Percentiles rank a stretch among this genome's conserved stretches.
Evolutionary conservation across 1,139 yeast genomes (phyloP).

Genomic region (Suhomyces taliae): DNA sequence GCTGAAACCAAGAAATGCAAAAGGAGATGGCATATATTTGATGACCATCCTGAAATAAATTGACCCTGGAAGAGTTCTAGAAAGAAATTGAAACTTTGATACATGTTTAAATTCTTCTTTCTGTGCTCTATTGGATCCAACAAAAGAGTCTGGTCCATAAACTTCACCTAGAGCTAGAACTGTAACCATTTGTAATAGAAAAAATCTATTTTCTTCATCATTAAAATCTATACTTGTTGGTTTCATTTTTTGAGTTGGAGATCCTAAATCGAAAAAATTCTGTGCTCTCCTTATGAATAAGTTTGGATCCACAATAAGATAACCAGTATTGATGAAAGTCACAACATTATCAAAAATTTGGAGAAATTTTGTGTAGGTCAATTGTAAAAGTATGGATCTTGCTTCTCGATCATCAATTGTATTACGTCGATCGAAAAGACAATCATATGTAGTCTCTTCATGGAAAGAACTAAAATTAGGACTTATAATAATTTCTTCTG

Average conservation of each 20-base stretch:
- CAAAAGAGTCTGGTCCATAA: constrained; percentile 15
- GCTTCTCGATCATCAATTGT: neutral
- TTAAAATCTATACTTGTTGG: constrained; percentile 2
- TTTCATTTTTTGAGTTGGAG: constrained; percentile 8
- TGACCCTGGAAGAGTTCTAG: constrained; percentile 22
- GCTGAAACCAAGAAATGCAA: constrained; percentile 16
- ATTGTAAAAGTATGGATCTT: neutral
- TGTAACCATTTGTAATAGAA: constrained; percentile 23
- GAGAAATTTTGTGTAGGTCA: constrained; percentile 3
- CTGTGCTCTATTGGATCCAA: constrained; percentile 6
- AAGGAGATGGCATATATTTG: constrained; percentile 23
- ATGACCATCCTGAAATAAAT: constrained; percentile 23
- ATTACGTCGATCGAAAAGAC: constrained; percentile 9
- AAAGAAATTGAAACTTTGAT: neutral
- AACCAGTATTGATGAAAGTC: constrained; percentile 26
- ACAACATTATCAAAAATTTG: constrained; percentile 17
- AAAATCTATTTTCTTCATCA: constrained; percentile 13
- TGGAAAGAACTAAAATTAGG: constrained; percentile 28
- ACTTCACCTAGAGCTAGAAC: constrained; percentile 26
- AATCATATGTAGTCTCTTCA: constrained; percentile 26
- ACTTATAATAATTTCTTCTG: constrained; percentile 16
- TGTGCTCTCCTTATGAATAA: constrained; percentile 17
- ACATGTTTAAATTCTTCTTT: neutral
- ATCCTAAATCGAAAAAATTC: constrained; percentile 15
- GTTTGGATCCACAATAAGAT: constrained; percentile 23